Evolutionary conservation across 352 stramenopile species (phyloP).

Genomic region (Globisporangium heterothallicum): DNA sequence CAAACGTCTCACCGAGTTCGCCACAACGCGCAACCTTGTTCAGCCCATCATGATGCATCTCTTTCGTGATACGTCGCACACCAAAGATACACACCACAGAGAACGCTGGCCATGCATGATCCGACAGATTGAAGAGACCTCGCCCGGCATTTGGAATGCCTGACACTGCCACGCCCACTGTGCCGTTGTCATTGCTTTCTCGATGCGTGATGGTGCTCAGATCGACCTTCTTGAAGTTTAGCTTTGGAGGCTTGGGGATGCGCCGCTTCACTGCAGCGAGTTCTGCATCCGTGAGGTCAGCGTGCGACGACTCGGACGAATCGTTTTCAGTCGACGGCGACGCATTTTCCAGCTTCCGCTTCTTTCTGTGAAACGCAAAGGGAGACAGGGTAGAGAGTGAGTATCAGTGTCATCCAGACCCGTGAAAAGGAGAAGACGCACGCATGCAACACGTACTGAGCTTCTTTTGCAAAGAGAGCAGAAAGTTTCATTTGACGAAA

Average conservation of each 20-base stretch:
- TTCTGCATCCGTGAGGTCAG: conserved; percentile 76
- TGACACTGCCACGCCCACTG: conserved; percentile 75
- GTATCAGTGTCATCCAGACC: not conserved
- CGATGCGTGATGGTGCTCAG: conserved; percentile 79
- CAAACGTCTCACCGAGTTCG: conserved; percentile 83
- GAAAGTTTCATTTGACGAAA: conserved; percentile 81
- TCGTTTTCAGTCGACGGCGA: conserved; percentile 64
- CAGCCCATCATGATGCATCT: conserved; percentile 82
- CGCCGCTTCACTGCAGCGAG: conserved; percentile 70
- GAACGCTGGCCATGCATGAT: conserved; percentile 78
- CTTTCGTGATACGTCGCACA: conserved; percentile 79
- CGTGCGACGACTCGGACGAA: conserved; percentile 52
- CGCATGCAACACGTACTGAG: conserved; percentile 68
- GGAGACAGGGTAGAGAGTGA: conserved; percentile 4
- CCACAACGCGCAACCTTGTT: conserved; percentile 84
- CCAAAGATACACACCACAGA: conserved; percentile 88
- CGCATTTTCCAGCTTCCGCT: conserved; percentile 57
- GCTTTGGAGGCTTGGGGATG: conserved; percentile 79
- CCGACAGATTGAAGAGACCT: conserved; percentile 79
- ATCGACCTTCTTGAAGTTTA: conserved; percentile 83
- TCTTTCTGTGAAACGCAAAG: conserved; percentile 44
- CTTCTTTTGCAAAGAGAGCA: conserved; percentile 56
- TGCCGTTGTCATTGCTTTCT: conserved; percentile 85
- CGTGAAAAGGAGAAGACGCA: not conserved
- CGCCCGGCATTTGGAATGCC: conserved; percentile 79